These are phyloP conservation scores for Coniochaeta pulveracea DNA, from an alignment of 2,329 filamentous ascomycete species.

Conservation along the genomic window DNA sequence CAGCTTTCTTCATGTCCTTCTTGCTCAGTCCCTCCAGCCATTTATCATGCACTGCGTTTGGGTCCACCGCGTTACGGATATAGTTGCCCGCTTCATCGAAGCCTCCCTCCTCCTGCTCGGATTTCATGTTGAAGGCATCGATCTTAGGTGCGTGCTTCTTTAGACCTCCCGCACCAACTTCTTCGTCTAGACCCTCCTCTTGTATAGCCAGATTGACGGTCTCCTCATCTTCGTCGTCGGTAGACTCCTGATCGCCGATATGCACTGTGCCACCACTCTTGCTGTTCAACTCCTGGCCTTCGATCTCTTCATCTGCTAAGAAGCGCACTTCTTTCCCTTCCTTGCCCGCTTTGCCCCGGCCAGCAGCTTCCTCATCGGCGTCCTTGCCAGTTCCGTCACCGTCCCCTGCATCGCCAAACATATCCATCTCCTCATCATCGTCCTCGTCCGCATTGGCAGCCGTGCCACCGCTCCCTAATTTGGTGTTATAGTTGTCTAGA, in stretches of 20 bases:
- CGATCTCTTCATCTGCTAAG: conserved; percentile 51
- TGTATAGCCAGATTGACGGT: conserved; percentile 64
- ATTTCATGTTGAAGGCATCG: conserved; percentile 89
- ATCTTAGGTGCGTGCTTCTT: conserved; percentile 90
- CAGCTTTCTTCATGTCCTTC: conserved; percentile 83
- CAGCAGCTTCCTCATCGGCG: conserved; percentile 27
- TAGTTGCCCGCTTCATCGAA: conserved; percentile 91
- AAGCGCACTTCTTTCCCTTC: conserved; percentile 54
- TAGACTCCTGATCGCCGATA: conserved; percentile 40
- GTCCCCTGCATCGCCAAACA: conserved; percentile 65
- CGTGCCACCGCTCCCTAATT: conserved; percentile 20
- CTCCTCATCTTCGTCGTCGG: conserved; percentile 53
- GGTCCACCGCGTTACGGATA: conserved; percentile 78
- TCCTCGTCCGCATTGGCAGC: conserved; percentile 23
- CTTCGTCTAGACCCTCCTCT: conserved; percentile 72
- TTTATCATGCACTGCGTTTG: conserved; percentile 79
- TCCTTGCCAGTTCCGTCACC: conserved; percentile 32
- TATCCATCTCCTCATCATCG: conserved; percentile 64
- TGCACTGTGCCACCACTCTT: conserved; percentile 64
- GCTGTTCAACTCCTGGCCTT: conserved; percentile 66
- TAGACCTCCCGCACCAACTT: conserved; percentile 79
- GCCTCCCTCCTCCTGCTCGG: conserved; percentile 81
- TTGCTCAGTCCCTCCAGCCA: conserved; percentile 92
- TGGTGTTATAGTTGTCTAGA: conserved; percentile 41
- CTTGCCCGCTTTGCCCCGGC: conserved; percentile 29